Evolutionary conservation across 2,329 filamentous ascomycete species (phyloP).

Genomic region (Alternaria gaisen): DNA sequence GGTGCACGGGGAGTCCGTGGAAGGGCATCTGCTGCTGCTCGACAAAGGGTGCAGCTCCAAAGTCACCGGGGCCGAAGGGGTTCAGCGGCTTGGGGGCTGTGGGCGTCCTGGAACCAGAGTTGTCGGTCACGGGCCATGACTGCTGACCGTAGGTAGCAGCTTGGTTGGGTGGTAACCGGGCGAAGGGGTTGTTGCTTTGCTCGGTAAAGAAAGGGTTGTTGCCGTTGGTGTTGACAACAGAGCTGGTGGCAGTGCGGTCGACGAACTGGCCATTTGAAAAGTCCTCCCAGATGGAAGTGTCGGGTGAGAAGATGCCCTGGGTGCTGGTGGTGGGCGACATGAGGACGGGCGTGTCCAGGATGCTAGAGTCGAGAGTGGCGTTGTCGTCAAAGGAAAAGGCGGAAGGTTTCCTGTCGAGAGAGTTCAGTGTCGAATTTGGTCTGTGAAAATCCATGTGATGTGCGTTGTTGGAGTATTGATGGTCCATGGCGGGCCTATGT

Average conservation of each 20-base stretch:
- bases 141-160: conserved; percentile 59
- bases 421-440: conserved; percentile 47
- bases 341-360: conserved; percentile 54
- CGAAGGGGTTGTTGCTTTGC: conserved; percentile 67
- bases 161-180: conserved; percentile 65
- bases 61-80: conserved; percentile 63
- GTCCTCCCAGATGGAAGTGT: conserved; percentile 60
- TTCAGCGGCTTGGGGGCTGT: conserved; percentile 78
- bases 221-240: conserved; percentile 53
- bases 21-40: conserved; percentile 52
- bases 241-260: conserved; percentile 49
- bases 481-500: conserved; percentile 53
- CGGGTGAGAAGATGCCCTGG: conserved; percentile 61
- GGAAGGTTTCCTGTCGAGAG: conserved; percentile 50
- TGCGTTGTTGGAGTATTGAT: conserved; percentile 33
- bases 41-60: conserved; percentile 58
- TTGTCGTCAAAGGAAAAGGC: conserved; percentile 61
- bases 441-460: conserved; percentile 51
- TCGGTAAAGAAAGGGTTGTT: conserved; percentile 60
- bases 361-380: conserved; percentile 60
- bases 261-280: conserved; percentile 52
- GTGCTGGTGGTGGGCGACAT: conserved; percentile 60
- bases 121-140: conserved; percentile 69
- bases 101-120: conserved; percentile 77
- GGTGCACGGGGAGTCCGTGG: conserved; percentile 49